Conservation (phyloP, 345 rosid genomes). For the Salix koriyanagi region DNA sequence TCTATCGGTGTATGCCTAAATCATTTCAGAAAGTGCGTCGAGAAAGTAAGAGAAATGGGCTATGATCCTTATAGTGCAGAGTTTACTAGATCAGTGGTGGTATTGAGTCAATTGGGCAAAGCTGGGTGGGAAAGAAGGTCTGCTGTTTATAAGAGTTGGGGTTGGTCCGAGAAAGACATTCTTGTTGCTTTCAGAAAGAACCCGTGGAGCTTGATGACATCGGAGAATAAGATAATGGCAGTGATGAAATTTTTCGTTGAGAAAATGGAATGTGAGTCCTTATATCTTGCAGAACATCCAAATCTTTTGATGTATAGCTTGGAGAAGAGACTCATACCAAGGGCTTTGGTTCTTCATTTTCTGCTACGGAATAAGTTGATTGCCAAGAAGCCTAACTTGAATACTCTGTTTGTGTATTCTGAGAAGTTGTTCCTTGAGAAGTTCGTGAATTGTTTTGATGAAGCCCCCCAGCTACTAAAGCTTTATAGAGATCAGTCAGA, state of each 20-base stretch:
- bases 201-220: conserved; percentile 41
- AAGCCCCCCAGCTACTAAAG: background rate
- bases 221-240: conserved; percentile 35
- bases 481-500: background rate
- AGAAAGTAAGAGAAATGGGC: conserved; percentile 41
- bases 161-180: conserved; percentile 47
- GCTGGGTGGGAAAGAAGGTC: conserved; percentile 35
- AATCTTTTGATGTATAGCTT: conserved; percentile 32
- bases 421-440: background rate
- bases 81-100: conserved; percentile 39
- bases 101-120: conserved; percentile 25
- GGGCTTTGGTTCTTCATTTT: background rate
- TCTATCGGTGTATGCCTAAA: background rate
- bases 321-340: conserved; percentile 35
- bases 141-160: conserved; percentile 44
- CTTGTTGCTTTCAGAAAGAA: conserved; percentile 36
- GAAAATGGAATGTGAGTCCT: conserved; percentile 34
- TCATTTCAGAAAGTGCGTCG: background rate
- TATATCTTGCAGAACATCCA: conserved; percentile 29
- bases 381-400: background rate
- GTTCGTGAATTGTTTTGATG: background rate
- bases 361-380: conserved; percentile 5
- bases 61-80: conserved; percentile 31
- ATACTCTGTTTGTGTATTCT: background rate
- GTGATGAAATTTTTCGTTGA: conserved; percentile 44